Percentiles rank a stretch among this genome's conserved stretches.
These are phyloP conservation scores for Rubus parviflorus DNA, from an alignment of 306 rosid species.

Conservation along the genomic window DNA sequence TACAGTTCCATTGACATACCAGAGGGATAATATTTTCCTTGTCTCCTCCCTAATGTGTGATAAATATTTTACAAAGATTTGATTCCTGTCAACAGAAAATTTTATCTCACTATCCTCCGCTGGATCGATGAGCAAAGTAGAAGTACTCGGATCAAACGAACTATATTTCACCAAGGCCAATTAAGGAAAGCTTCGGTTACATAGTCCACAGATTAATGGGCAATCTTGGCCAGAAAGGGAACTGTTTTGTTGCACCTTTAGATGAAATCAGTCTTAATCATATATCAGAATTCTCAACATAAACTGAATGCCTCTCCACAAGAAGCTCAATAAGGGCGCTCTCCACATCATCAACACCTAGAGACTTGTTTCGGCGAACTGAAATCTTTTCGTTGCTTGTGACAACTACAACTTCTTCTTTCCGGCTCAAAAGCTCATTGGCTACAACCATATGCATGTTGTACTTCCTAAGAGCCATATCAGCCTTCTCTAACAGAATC, in stretches of 20 bases:
- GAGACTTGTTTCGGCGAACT: conserved; percentile 50
- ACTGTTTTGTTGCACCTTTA: neutral
- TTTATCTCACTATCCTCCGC: neutral
- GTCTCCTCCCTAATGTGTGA: neutral
- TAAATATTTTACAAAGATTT: neutral
- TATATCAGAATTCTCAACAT: conserved; percentile 40
- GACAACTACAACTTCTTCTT: conserved; percentile 81
- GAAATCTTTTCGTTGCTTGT: conserved; percentile 48
- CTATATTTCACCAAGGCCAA: neutral
- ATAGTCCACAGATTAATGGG: neutral
- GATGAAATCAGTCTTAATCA: no score
- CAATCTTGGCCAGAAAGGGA: neutral
- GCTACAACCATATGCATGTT: conserved; percentile 91
- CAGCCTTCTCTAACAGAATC: conserved; percentile 84
- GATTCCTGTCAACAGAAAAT: neutral
- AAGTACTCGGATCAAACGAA: no score
- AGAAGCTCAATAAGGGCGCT: conserved; percentile 64
- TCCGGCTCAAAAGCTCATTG: conserved; percentile 81
- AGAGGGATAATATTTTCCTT: neutral
- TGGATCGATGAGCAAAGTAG: neutral
- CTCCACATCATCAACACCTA: conserved; percentile 63
- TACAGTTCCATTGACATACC: neutral
- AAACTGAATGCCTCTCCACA: conserved; percentile 58
- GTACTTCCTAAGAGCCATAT: conserved; percentile 68
- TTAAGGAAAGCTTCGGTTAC: neutral